Evolutionary conservation across 768 basidiomycete species (phyloP).

Genomic region (Macrolepiota dolichaula): DNA sequence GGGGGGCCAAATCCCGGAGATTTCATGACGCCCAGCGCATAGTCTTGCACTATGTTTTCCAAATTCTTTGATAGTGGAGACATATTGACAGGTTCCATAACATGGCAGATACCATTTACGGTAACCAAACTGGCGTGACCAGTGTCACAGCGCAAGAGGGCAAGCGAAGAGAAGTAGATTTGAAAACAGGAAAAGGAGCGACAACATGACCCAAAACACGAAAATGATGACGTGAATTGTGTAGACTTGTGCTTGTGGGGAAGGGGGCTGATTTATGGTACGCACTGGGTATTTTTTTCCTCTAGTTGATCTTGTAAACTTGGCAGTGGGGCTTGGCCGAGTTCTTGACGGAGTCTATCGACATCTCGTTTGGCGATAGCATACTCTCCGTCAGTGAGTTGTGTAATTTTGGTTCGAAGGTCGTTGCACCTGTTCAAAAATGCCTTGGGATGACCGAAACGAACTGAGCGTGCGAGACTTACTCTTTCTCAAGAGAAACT

Average conservation of each 20-base stretch:
- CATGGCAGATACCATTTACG: not conserved
- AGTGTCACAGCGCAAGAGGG: not conserved
- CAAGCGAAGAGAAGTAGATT: slow-evolving; percentile 4
- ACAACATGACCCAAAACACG: not conserved
- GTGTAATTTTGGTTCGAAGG: slow-evolving; percentile 62
- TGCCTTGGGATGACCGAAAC: slow-evolving; percentile 3
- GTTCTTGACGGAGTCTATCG: slow-evolving; percentile 69
- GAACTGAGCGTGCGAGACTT: slow-evolving; percentile 19
- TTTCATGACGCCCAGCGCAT: not conserved
- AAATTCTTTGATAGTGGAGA: not conserved
- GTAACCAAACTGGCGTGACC: not conserved
- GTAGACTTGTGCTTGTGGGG: not conserved
- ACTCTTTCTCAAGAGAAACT: slow-evolving; percentile 68
- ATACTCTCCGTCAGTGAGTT: slow-evolving; percentile 75
- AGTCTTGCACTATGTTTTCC: not conserved
- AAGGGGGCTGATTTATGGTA: slow-evolving; percentile 15
- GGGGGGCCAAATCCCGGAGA: not conserved
- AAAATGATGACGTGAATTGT: not conserved
- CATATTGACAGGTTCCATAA: slow-evolving; percentile 3
- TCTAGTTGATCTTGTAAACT: slow-evolving; percentile 71
- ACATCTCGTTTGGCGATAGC: slow-evolving; percentile 71
- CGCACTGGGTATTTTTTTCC: slow-evolving; percentile 57
- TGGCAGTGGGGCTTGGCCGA: slow-evolving; percentile 73
- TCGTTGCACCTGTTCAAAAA: slow-evolving; percentile 54
- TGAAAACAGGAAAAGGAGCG: not conserved